Evolutionary conservation across 164 flowering plant species (phyloP).

Genomic region (Nymphaea colorata): DNA sequence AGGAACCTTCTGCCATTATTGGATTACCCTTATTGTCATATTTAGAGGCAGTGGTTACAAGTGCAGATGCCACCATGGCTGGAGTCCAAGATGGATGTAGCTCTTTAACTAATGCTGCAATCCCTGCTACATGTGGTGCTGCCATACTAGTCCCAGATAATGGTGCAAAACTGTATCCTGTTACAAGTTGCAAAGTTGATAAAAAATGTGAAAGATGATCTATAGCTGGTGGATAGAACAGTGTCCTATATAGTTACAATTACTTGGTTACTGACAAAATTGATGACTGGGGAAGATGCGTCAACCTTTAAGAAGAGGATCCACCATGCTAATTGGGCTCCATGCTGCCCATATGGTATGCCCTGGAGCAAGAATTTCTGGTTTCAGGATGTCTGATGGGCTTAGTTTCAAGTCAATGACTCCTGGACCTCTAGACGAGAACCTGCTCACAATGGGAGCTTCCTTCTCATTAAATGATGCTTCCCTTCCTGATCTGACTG

Average conservation of each 20-base stretch:
- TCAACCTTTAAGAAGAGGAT: slow-evolving; percentile 52
- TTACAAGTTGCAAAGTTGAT: background rate
- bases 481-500: slow-evolving; percentile 68
- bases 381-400: slow-evolving; percentile 69
- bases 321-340: slow-evolving; percentile 67
- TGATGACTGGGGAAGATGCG: background rate
- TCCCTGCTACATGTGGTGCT: slow-evolving; percentile 79
- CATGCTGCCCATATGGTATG: slow-evolving; percentile 92
- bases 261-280: background rate
- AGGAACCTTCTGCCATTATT: slow-evolving; percentile 61
- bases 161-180: slow-evolving; percentile 62
- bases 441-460: slow-evolving; percentile 79
- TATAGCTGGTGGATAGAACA: background rate
- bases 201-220: background rate
- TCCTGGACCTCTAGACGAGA: slow-evolving; percentile 92
- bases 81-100: slow-evolving; percentile 74
- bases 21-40: slow-evolving; percentile 47
- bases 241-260: background rate
- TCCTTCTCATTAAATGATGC: slow-evolving; percentile 34
- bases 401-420: slow-evolving; percentile 30
- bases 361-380: slow-evolving; percentile 89
- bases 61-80: slow-evolving; percentile 87
- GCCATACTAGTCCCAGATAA: slow-evolving; percentile 98
- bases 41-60: slow-evolving; percentile 64
- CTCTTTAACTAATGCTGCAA: slow-evolving; percentile 83